Conservation (phyloP, 2,329 filamentous ascomycete genomes). For the Neopestalotiopsis sp. region DNA sequence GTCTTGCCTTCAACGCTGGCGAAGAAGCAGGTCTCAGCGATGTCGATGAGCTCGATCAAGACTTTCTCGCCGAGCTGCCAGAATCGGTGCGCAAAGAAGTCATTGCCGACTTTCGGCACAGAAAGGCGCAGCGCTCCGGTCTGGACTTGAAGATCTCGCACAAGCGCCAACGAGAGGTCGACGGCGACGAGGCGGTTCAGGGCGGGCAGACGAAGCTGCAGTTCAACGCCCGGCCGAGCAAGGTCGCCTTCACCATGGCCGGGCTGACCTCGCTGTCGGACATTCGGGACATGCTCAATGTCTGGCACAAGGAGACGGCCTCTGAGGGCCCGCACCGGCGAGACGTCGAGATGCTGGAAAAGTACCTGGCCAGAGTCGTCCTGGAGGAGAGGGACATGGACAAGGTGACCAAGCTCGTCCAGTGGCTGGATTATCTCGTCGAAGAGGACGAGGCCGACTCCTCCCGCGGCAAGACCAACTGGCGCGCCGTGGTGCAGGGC, state of each 20-base stretch:
- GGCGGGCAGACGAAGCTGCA: slow-evolving; percentile 48
- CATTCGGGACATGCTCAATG: slow-evolving; percentile 73
- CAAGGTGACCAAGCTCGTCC: slow-evolving; percentile 73
- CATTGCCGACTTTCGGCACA: slow-evolving; percentile 72
- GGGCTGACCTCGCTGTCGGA: slow-evolving; percentile 55
- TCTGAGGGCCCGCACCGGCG: slow-evolving; percentile 77
- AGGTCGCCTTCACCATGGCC: slow-evolving; percentile 50
- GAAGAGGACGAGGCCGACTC: slow-evolving; percentile 11
- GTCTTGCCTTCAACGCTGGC: slow-evolving; percentile 56
- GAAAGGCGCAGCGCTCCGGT: slow-evolving; percentile 61
- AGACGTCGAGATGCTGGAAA: slow-evolving; percentile 76
- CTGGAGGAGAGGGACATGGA: slow-evolving; percentile 76
- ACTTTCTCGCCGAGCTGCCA: slow-evolving; percentile 82
- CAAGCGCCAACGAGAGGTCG: slow-evolving; percentile 23
- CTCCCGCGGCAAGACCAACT: slow-evolving; percentile 43
- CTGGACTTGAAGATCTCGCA: slow-evolving; percentile 46
- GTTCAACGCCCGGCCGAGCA: slow-evolving; percentile 52
- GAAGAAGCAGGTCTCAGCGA: slow-evolving; percentile 34
- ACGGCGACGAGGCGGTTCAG: slow-evolving; percentile 22
- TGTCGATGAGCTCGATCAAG: slow-evolving; percentile 63
- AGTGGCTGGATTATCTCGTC: slow-evolving; percentile 68
- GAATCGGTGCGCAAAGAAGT: slow-evolving; percentile 81
- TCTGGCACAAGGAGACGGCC: slow-evolving; percentile 77
- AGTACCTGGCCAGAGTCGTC: slow-evolving; percentile 76
- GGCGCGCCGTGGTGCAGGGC: slow-evolving; percentile 48